Evolutionary conservation across 129 eudicot species (phyloP).

Genomic region (Kitagawia praeruptora): DNA sequence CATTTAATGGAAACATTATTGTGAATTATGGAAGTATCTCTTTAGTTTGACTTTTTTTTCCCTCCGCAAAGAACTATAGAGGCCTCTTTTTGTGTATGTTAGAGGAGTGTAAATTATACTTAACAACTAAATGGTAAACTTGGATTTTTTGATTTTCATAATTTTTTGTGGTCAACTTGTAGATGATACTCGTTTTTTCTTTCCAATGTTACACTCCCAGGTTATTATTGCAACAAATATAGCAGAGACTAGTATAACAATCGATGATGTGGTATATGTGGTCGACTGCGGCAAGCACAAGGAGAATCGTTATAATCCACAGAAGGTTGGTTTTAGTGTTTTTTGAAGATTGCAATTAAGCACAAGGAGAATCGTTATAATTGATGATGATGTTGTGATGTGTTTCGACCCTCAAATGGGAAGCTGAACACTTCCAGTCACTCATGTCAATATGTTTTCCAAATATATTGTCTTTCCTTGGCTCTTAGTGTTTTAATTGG

Average conservation of each 20-base stretch:
- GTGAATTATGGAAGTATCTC: neutral
- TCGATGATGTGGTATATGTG: conserved; percentile 96
- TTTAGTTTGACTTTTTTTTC: neutral
- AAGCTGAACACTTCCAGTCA: no score
- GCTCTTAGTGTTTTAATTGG: neutral
- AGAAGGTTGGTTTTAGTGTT: conserved; percentile 46
- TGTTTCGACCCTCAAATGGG: neutral
- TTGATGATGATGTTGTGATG: neutral
- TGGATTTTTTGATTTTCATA: neutral
- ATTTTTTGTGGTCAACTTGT: neutral
- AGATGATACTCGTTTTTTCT: conserved; percentile 3
- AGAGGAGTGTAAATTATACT: neutral
- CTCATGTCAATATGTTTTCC: neutral
- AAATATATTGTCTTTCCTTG: neutral
- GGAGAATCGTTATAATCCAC: conserved; percentile 95
- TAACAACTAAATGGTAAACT: neutral
- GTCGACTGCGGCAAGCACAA: conserved; percentile 91
- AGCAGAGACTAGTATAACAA: conserved; percentile 98
- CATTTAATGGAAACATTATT: neutral
- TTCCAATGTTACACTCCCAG: conserved; percentile 30
- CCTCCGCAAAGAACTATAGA: neutral
- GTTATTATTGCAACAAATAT: conserved; percentile 92
- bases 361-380: no score
- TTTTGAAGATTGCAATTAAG: neutral
- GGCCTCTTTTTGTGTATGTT: neutral